A percentile compares a stretch with the other conserved stretches of the same genome.
Evolutionary conservation across 306 rosid genomes (phyloP).

Genomic region (Medicago arabica): DNA sequence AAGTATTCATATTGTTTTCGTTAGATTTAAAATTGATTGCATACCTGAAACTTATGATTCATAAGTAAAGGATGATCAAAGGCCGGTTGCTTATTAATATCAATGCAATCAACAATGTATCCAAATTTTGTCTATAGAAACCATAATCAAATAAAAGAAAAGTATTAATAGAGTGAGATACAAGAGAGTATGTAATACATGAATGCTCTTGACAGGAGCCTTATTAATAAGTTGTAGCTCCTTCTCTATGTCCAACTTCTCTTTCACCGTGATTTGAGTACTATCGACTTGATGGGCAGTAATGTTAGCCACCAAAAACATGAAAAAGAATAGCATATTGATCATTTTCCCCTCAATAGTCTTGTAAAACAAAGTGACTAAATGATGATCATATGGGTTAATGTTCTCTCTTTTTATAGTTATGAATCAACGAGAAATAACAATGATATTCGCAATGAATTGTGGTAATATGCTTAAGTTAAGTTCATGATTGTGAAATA

Average conservation of each 20-base stretch:
- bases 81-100: conserved; percentile 26
- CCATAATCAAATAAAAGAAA: not conserved
- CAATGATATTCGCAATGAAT: no score
- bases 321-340: not conserved
- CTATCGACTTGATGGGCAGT: not conserved
- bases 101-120: not conserved
- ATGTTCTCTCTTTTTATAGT: no score
- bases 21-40: not conserved
- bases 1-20: not conserved
- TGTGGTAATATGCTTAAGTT: no score
- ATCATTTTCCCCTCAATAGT: no score
- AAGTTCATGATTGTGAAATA: no score
- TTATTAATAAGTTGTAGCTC: not conserved
- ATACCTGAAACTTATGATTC: conserved; percentile 20
- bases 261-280: not conserved
- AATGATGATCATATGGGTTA: no score
- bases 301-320: not conserved
- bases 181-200: not conserved
- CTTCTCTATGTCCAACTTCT: not conserved
- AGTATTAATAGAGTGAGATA: not conserved
- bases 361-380: no score
- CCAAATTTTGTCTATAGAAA: conserved; percentile 22
- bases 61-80: conserved; percentile 13
- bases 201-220: conserved; percentile 29
- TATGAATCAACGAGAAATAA: no score